Evolutionary conservation across 495 filamentous ascomycete species (phyloP).

Genomic region (Parathielavia appendiculata): DNA sequence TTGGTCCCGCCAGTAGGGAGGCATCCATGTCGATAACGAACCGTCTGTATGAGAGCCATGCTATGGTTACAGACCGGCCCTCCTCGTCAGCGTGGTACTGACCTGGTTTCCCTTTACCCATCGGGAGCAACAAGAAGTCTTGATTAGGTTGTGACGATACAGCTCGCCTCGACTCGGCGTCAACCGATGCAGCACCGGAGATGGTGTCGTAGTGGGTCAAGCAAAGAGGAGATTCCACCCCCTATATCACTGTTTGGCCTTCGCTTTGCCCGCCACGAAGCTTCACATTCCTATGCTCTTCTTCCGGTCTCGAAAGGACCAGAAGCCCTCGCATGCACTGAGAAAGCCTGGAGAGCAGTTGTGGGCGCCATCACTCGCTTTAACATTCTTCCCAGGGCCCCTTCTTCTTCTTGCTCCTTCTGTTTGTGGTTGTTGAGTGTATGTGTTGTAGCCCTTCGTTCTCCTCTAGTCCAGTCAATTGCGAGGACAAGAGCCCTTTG

Average conservation of each 20-base stretch:
- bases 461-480: not conserved
- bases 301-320: not conserved
- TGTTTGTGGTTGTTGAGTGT: not conserved
- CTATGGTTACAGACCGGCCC: not conserved
- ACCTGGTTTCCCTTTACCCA: not conserved
- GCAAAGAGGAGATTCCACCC: slow-evolving; percentile 14
- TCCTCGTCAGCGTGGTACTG: not conserved
- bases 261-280: slow-evolving; percentile 13
- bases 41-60: not conserved
- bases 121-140: not conserved
- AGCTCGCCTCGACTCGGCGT: not conserved
- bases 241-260: slow-evolving; percentile 28
- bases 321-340: not conserved
- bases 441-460: not conserved
- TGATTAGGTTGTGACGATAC: not conserved
- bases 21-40: not conserved
- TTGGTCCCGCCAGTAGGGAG: not conserved
- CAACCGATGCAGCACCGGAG: slow-evolving; percentile 12
- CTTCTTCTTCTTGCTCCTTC: not conserved
- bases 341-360: not conserved
- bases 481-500: not conserved
- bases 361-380: slow-evolving; percentile 1
- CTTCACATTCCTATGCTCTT: not conserved
- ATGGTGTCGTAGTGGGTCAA: slow-evolving; percentile 1
- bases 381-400: not conserved